phyloP scores from a whole-genome alignment of 2,329 filamentous ascomycete genomes.

The Xylariaceae sp. region DNA sequence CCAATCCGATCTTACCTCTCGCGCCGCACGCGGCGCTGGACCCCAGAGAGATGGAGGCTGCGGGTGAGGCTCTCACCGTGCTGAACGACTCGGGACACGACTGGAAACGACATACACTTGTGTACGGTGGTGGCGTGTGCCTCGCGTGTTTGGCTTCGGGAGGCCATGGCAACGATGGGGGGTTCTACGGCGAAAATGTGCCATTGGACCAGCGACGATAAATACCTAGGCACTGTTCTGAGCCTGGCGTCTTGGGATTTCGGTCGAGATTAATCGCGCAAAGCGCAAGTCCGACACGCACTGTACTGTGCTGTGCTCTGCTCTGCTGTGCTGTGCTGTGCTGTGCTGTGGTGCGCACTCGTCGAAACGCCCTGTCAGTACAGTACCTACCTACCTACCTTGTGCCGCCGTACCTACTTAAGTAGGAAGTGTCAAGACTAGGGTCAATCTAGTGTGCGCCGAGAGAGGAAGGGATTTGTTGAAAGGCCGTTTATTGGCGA shows the following conservation, averaged over 20 bases:
- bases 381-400: no score
- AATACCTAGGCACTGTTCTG: not conserved
- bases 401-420: no score
- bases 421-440: no score
- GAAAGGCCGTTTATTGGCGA: no score
- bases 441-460: no score
- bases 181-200: constrained; percentile 51
- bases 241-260: constrained; percentile 1
- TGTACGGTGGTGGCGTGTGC: constrained; percentile 54
- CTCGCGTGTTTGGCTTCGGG: constrained; percentile 49
- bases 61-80: constrained; percentile 47
- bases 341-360: no score
- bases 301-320: no score
- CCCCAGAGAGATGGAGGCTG: constrained; percentile 38
- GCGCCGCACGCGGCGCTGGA: constrained; percentile 37
- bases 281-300: not conserved
- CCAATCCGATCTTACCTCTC: constrained; percentile 43
- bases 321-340: no score
- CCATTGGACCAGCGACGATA: constrained; percentile 47
- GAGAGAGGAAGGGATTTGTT: no score
- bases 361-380: no score
- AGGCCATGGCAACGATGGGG: constrained; percentile 37
- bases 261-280: constrained; percentile 3
- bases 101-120: constrained; percentile 54
- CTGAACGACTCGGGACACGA: constrained; percentile 43